Evolutionary conservation across 352 stramenopile species (phyloP).

Genomic region (Phytophthora parvispora): DNA sequence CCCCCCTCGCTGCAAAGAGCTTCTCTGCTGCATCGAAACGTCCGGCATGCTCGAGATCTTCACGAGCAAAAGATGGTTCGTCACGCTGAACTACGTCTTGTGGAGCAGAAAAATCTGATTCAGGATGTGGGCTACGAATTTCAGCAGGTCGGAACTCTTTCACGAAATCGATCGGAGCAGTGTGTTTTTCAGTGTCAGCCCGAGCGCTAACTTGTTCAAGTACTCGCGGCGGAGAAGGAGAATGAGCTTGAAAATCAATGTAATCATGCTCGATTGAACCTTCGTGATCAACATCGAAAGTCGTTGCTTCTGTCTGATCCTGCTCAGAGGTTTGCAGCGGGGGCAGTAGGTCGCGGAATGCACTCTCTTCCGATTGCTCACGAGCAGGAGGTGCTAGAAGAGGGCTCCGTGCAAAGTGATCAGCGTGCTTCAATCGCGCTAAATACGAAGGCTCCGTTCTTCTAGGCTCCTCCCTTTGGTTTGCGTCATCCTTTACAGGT

Average conservation of each 20-base stretch:
- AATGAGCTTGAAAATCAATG: not conserved
- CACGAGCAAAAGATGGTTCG: slow-evolving; percentile 1
- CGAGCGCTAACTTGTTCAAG: not conserved
- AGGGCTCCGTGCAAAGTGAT: slow-evolving; percentile 17
- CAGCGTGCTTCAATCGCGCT: slow-evolving; percentile 19
- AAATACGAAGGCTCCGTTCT: slow-evolving; percentile 15
- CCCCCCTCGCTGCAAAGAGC: slow-evolving; percentile 28
- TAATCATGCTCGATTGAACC: not conserved
- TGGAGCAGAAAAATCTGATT: not conserved
- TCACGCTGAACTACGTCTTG: not conserved
- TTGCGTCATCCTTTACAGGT: not conserved
- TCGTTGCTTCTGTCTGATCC: not conserved
- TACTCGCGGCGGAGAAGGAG: not conserved
- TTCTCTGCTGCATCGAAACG: slow-evolving; percentile 45
- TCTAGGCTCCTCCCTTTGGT: slow-evolving; percentile 3
- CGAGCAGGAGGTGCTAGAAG: not conserved
- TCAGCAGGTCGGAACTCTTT: slow-evolving; percentile 3
- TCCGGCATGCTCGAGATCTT: slow-evolving; percentile 20
- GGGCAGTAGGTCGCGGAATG: not conserved
- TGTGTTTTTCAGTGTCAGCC: not conserved
- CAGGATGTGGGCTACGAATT: not conserved
- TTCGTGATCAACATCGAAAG: slow-evolving; percentile 3
- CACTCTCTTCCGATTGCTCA: slow-evolving; percentile 1
- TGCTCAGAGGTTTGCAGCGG: slow-evolving; percentile 5
- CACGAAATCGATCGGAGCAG: slow-evolving; percentile 7